These are phyloP conservation scores for Erodium chrysanthum DNA, from an alignment of 441 rosid species.

Conservation along the genomic window DNA sequence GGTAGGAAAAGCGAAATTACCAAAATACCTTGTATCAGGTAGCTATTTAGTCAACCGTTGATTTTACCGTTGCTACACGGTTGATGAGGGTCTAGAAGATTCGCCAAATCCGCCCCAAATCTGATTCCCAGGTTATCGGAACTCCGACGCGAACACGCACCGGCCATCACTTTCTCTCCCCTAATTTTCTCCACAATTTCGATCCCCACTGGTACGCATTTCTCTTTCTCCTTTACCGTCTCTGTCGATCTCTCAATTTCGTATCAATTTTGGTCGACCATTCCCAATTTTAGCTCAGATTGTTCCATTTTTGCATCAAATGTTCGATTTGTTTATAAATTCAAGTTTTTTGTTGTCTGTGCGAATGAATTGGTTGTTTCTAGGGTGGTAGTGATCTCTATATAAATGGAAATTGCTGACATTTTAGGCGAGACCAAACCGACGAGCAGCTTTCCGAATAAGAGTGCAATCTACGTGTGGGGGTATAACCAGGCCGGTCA, in stretches of 20 bases:
- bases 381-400: background rate
- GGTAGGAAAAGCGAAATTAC: no score
- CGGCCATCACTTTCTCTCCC: background rate
- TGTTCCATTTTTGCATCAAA: background rate
- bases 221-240: background rate
- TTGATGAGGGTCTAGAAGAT: background rate
- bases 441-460: constrained; percentile 38
- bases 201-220: background rate
- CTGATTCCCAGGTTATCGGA: constrained; percentile 3
- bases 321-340: background rate
- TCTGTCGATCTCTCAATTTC: background rate
- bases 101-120: background rate
- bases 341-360: background rate
- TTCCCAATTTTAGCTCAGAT: background rate
- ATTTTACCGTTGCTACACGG: no score
- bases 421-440: constrained; percentile 59
- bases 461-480: constrained; percentile 96
- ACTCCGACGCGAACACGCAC: background rate
- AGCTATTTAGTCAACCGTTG: no score
- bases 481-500: constrained; percentile 89
- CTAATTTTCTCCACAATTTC: background rate
- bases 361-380: constrained; percentile 1
- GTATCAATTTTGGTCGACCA: background rate
- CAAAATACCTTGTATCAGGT: no score
- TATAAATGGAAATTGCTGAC: constrained; percentile 50